Percentiles rank a stretch among this genome's conserved stretches.
phyloP scores from a whole-genome alignment of 805 yeast genomes.

The Saccharomycopsis malanga region DNA sequence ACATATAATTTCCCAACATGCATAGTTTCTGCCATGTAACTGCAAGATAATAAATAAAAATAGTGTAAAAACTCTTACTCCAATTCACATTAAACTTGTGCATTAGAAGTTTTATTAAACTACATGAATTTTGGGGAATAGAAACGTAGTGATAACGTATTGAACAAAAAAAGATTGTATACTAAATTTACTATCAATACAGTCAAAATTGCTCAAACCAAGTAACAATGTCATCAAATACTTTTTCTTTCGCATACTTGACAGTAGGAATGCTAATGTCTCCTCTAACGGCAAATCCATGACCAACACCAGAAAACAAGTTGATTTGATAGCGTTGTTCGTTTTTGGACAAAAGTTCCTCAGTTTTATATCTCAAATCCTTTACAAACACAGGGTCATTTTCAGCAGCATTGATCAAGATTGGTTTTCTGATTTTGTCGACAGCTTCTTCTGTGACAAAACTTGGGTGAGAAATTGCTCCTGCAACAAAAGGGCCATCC shows the following conservation, averaged over 20 bases:
- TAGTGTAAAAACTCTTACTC: too few species aligned
- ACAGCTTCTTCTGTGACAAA: constrained; percentile 60
- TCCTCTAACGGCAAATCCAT: constrained; percentile 80
- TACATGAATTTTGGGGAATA: too few species aligned
- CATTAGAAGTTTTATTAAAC: too few species aligned
- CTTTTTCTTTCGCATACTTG: constrained; percentile 5
- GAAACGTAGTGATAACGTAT: too few species aligned
- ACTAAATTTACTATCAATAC: too few species aligned
- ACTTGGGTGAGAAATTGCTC: constrained; percentile 83
- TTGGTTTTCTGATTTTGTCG: constrained; percentile 50
- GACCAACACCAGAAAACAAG: constrained; percentile 54
- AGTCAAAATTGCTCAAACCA: constrained; percentile 6
- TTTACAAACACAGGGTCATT: constrained; percentile 53
- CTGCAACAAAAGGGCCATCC: constrained; percentile 42
- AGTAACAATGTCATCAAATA: neutral
- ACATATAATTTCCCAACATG: too few species aligned
- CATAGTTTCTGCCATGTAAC: too few species aligned
- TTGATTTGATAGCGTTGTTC: constrained; percentile 53
- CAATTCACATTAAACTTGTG: too few species aligned
- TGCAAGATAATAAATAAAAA: too few species aligned
- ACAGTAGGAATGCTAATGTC: constrained; percentile 37
- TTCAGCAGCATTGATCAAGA: constrained; percentile 72
- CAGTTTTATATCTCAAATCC: constrained; percentile 58
- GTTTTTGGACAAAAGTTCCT: constrained; percentile 46
- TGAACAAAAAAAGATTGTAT: too few species aligned